Conservation (phyloP, 345 rosid species). For the Salix caprea region DNA sequence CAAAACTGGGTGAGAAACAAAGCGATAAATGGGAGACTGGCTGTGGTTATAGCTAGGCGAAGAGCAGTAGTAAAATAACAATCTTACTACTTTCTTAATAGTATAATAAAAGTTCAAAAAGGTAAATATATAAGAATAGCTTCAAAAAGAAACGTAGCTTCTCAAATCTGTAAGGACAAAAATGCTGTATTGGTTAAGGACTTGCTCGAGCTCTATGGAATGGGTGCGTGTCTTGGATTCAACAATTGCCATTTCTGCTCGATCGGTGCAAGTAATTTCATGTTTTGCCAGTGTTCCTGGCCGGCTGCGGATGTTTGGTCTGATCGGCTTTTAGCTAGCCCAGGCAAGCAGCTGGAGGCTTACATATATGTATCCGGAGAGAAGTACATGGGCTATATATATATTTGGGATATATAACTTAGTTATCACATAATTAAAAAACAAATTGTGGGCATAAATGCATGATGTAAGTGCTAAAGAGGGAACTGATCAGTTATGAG, state of each 20-base stretch:
- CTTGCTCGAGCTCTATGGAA: neutral
- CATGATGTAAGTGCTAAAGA: neutral
- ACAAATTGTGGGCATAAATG: neutral
- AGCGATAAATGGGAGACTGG: neutral
- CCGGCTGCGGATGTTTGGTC: neutral
- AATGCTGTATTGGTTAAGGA: neutral
- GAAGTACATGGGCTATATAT: neutral
- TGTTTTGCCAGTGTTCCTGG: neutral
- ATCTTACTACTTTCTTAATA: neutral
- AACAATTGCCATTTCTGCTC: neutral
- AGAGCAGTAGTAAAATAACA: neutral
- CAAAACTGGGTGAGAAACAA: neutral
- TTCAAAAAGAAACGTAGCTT: neutral
- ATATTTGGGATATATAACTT: neutral
- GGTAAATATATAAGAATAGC: neutral
- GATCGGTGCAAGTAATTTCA: neutral
- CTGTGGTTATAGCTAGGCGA: neutral
- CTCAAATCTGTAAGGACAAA: neutral
- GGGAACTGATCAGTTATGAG: constrained; percentile 32
- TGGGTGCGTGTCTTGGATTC: neutral
- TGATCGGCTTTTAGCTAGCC: neutral
- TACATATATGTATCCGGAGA: neutral
- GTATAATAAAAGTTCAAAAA: no score
- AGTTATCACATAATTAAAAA: no score
- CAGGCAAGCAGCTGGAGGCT: neutral